These are phyloP conservation scores for Oryza coarctata DNA, from an alignment of 176 grass and related monocot genomes.

Conservation along the genomic window DNA sequence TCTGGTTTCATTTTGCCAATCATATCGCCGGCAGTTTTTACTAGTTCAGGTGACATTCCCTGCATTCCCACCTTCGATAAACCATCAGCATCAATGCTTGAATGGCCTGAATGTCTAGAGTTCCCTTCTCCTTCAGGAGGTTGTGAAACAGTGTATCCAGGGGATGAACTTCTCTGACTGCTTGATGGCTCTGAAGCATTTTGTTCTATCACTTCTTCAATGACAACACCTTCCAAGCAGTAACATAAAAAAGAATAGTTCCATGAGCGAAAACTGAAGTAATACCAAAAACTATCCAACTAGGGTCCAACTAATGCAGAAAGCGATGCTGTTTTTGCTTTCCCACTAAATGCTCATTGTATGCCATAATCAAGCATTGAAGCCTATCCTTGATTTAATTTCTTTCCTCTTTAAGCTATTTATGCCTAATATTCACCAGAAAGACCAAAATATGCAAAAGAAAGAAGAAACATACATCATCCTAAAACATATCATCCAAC, in stretches of 20 bases:
- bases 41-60: slow-evolving; percentile 85
- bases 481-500: neutral
- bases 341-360: neutral
- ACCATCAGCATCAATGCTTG: slow-evolving; percentile 43
- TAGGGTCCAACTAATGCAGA: slow-evolving; percentile 15
- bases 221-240: slow-evolving; percentile 59
- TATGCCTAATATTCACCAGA: neutral
- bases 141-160: slow-evolving; percentile 47
- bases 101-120: slow-evolving; percentile 33
- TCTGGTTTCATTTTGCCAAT: slow-evolving; percentile 86
- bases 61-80: slow-evolving; percentile 55
- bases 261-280: slow-evolving; percentile 1
- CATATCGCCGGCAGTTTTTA: slow-evolving; percentile 80
- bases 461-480: neutral
- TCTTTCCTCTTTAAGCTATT: neutral
- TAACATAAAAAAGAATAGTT: slow-evolving; percentile 24
- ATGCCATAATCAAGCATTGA: slow-evolving; percentile 18
- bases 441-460: neutral
- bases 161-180: slow-evolving; percentile 46
- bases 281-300: too few relatives aligned
- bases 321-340: slow-evolving; percentile 16
- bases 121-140: slow-evolving; percentile 45
- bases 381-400: neutral
- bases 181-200: slow-evolving; percentile 36
- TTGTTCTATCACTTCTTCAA: slow-evolving; percentile 90